Evolutionary conservation across 371 early-diverging fungal species (phyloP), one percentile per base, ranked within the genome.

Genomic region (Mortierella sp.): DNA sequence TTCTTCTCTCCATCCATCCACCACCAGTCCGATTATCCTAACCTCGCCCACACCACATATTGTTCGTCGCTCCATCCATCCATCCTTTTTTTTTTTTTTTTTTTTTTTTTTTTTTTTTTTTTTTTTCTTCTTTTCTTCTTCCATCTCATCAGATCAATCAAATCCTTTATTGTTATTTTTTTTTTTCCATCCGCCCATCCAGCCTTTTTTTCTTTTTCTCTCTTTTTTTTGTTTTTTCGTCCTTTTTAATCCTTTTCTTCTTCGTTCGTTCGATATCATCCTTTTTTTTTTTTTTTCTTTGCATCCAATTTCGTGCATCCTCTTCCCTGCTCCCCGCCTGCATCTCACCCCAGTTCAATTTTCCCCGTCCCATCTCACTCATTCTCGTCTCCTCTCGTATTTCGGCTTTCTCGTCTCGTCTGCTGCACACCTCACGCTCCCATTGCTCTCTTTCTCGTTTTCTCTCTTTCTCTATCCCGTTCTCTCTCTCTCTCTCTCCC

Each of bases 51-150:
- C 30, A 37, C 58, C 25, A 29, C 18, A 25, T 57, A 19, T 28
- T 18, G 37, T 43, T 18, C 37, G 37, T 44, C 30, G 19, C 52
- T 52, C 23, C 6, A 2, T 30, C 30, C 18, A 53, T n/a, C 55
- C 52, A 21, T 45, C 46, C 43, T 53, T 64, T 19, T 64, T 26
- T 46, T 16, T 55, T 53, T 29, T 64, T 64, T 57, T 19, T 64
- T 25, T 48, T 57, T 18, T 29, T 23, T 43, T 28, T 47, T 16
- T 28, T 57, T 12, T 28, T 57, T n/a, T 14, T 53, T 43, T 26
- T 48, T 19, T 30, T 21, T 23, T 15, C 18, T 21, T 45, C 55
- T 29, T 29, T 43, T 51, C 19, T 57, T 11, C 21, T 11, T 7
- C 44, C 30, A 37, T 37, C n/a, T 7, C 58, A 7, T 21, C n/a